phyloP scores from a whole-genome alignment of 768 basidiomycete species.

The Pleurotus citrinopileatus region DNA sequence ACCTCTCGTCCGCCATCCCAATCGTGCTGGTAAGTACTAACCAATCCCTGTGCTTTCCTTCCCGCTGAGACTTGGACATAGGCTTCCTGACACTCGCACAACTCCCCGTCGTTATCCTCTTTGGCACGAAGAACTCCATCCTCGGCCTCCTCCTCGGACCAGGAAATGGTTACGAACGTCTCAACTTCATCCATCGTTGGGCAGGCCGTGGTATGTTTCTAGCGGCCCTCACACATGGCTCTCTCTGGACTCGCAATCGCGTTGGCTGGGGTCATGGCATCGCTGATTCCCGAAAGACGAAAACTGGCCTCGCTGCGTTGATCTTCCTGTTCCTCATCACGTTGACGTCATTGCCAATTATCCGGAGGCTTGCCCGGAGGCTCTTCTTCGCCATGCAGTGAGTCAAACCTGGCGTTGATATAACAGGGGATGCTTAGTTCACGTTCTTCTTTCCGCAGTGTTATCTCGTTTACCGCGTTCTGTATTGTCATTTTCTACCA shows the following conservation, averaged over 20 bases:
- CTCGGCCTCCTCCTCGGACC: conserved; percentile 59
- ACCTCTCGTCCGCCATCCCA: conserved; percentile 65
- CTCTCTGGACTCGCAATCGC: conserved; percentile 79
- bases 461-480: conserved; percentile 55
- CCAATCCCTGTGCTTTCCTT: neutral
- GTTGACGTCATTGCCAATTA: conserved; percentile 59
- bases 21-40: conserved; percentile 61
- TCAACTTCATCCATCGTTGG: conserved; percentile 78
- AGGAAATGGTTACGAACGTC: conserved; percentile 64
- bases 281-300: conserved; percentile 69
- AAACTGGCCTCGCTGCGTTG: conserved; percentile 69
- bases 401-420: conserved; percentile 31
- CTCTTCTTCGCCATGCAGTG: conserved; percentile 76
- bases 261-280: conserved; percentile 53
- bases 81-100: conserved; percentile 60
- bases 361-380: conserved; percentile 63
- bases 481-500: conserved; percentile 81
- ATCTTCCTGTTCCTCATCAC: conserved; percentile 61
- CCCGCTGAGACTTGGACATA: conserved; percentile 5
- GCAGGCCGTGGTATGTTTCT: conserved; percentile 56
- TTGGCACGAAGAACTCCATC: conserved; percentile 65
- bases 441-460: conserved; percentile 31
- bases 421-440: neutral
- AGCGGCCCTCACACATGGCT: conserved; percentile 51
- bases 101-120: conserved; percentile 57